Percentiles rank a stretch among this genome's conserved stretches.
Conservation (phyloP, 2,329 filamentous ascomycete species). For the Calonectria ilicicola region DNA sequence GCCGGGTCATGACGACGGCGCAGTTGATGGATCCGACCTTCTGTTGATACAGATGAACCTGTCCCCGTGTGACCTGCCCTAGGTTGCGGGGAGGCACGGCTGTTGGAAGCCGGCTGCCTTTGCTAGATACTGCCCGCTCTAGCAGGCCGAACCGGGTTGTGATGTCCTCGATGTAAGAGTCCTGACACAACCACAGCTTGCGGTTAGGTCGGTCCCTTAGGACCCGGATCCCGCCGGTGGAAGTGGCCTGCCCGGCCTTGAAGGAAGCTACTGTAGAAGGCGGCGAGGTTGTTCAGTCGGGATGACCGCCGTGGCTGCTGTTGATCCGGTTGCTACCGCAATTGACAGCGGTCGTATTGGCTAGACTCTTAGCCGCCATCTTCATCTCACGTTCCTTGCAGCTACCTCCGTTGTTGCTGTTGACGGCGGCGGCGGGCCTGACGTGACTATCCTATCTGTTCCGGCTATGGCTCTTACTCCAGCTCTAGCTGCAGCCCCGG, state of each 20-base stretch:
- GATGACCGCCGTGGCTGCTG: background rate
- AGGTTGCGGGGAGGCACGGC: background rate
- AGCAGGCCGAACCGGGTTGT: background rate
- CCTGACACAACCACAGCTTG: background rate
- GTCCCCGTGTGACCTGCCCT: background rate
- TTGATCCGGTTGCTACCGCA: background rate
- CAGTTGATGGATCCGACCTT: slow-evolving; percentile 10
- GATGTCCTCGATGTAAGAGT: background rate
- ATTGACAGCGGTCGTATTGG: too few relatives aligned
- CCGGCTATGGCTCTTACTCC: too few relatives aligned
- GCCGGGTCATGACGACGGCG: background rate
- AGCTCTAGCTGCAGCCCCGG: too few relatives aligned
- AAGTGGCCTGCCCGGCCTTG: background rate
- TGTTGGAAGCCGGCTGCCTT: background rate
- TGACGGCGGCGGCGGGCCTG: too few relatives aligned
- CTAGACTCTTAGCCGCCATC: background rate
- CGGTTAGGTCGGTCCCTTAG: background rate
- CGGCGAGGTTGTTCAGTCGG: background rate
- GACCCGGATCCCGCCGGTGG: background rate
- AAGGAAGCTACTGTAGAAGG: background rate
- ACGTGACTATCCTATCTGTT: too few relatives aligned
- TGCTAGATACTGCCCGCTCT: background rate
- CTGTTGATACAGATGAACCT: background rate
- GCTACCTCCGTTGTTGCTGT: too few relatives aligned
- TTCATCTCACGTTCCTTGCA: too few relatives aligned